phyloP scores from a whole-genome alignment of 345 rosid species.

The Combretum micranthum region DNA sequence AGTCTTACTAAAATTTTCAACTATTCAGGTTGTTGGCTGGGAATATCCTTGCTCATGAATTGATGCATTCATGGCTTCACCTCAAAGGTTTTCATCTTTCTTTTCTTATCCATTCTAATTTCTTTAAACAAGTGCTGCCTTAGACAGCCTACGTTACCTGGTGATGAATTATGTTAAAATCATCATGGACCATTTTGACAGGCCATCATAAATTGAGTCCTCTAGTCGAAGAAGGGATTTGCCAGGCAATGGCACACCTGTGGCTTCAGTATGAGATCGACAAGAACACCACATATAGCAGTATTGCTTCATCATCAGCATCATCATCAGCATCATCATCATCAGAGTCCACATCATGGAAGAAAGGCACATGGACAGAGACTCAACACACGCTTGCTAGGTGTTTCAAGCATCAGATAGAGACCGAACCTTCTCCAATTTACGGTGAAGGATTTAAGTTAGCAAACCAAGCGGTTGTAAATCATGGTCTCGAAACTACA shows the following conservation, averaged over 20 bases:
- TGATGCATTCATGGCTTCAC: slow-evolving; percentile 99
- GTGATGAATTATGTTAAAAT: neutral
- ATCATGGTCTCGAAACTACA: slow-evolving; percentile 56
- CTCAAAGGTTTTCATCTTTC: slow-evolving; percentile 50
- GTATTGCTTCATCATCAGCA: slow-evolving; percentile 28
- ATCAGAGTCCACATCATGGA: slow-evolving; percentile 36
- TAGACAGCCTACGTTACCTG: neutral
- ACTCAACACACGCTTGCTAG: slow-evolving; percentile 79
- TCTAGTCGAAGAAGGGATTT: slow-evolving; percentile 95
- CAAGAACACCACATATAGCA: slow-evolving; percentile 20
- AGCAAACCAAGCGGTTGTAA: slow-evolving; percentile 60
- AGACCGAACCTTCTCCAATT: slow-evolving; percentile 51
- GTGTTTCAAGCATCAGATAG: slow-evolving; percentile 74
- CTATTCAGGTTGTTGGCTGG: slow-evolving; percentile 82
- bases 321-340: slow-evolving; percentile 27
- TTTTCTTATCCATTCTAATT: too few relatives aligned
- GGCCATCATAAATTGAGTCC: slow-evolving; percentile 73
- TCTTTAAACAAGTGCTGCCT: too few relatives aligned
- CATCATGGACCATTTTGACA: slow-evolving; percentile 11
- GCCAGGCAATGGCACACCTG: slow-evolving; percentile 92
- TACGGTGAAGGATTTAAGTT: slow-evolving; percentile 88
- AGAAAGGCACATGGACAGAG: slow-evolving; percentile 74
- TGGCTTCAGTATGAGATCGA: slow-evolving; percentile 85
- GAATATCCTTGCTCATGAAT: slow-evolving; percentile 93
- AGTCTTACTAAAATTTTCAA: neutral